phyloP scores from a whole-genome alignment of 2,329 filamentous ascomycete species.

The Aspergillus arachidicola region DNA sequence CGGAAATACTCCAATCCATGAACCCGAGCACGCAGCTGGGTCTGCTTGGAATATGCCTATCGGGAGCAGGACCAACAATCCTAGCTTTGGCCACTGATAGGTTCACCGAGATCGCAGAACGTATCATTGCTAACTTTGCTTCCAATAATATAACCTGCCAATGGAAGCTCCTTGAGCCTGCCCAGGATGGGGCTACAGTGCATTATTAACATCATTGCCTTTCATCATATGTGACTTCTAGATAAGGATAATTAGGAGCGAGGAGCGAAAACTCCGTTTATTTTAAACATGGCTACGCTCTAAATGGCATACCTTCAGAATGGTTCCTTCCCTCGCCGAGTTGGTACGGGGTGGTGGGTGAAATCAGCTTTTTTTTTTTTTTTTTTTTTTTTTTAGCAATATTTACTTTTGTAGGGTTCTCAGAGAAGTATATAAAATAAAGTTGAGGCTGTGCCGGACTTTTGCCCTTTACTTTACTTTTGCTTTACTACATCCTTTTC shows the following conservation, averaged over 20 bases:
- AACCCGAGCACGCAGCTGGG: constrained; percentile 85
- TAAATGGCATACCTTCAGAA: not conserved
- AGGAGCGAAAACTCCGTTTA: not conserved
- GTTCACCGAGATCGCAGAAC: constrained; percentile 81
- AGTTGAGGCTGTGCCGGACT: not conserved
- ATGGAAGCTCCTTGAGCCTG: constrained; percentile 87
- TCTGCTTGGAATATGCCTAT: constrained; percentile 90
- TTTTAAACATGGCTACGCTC: not conserved
- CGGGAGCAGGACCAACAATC: constrained; percentile 92
- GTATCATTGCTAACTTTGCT: constrained; percentile 75
- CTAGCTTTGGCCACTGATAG: constrained; percentile 87
- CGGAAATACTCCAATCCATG: constrained; percentile 87
- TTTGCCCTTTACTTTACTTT: not conserved
- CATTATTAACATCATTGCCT: constrained; percentile 13
- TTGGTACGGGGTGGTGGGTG: not conserved
- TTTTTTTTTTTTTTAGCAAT: not conserved
- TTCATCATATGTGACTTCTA: not conserved
- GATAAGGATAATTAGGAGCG: not conserved
- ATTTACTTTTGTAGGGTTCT: not conserved
- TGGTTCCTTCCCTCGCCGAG: not conserved
- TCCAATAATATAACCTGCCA: constrained; percentile 68
- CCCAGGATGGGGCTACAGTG: constrained; percentile 62
- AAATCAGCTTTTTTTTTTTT: not conserved
- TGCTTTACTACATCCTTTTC: not conserved
- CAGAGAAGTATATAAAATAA: not conserved